Percentiles rank a stretch among this genome's conserved stretches.
Conservation (phyloP, 1,284 basidiomycete species). For the Puccinia coronata region DNA sequence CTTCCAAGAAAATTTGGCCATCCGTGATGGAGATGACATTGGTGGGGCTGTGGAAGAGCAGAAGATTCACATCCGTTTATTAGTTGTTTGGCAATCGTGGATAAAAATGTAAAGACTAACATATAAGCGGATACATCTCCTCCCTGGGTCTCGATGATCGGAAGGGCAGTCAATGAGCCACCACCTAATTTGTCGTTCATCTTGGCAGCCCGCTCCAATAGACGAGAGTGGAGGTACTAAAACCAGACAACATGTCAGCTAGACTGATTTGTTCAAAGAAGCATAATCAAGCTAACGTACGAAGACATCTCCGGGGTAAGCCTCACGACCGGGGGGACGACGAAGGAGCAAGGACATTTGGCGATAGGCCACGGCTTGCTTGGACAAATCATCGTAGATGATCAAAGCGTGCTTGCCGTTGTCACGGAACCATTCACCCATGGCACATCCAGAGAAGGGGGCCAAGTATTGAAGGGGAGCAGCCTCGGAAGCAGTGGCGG, state of each 20-base stretch:
- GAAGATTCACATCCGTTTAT: neutral
- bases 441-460: conserved; percentile 98
- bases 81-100: neutral
- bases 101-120: conserved; percentile 50
- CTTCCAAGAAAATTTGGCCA: conserved; percentile 99
- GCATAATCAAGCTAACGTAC: conserved; percentile 5
- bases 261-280: neutral
- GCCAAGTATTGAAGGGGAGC: conserved; percentile 98
- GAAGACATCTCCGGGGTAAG: conserved; percentile 87
- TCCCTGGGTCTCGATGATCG: conserved; percentile 99
- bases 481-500: conserved; percentile 97
- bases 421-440: conserved; percentile 99
- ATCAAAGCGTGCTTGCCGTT: conserved; percentile 96
- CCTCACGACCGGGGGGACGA: conserved; percentile 99
- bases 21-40: conserved; percentile 96
- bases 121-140: conserved; percentile 99
- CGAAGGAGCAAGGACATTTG: conserved; percentile 99
- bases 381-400: conserved; percentile 99
- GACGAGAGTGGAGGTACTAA: conserved; percentile 99
- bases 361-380: conserved; percentile 99
- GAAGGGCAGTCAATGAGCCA: conserved; percentile 95
- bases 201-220: conserved; percentile 99
- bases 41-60: conserved; percentile 61
- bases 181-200: conserved; percentile 98
- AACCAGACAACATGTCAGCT: conserved; percentile 22